phyloP scores from a whole-genome alignment of 2,329 filamentous ascomycete species.

The Orbilia quercus region DNA sequence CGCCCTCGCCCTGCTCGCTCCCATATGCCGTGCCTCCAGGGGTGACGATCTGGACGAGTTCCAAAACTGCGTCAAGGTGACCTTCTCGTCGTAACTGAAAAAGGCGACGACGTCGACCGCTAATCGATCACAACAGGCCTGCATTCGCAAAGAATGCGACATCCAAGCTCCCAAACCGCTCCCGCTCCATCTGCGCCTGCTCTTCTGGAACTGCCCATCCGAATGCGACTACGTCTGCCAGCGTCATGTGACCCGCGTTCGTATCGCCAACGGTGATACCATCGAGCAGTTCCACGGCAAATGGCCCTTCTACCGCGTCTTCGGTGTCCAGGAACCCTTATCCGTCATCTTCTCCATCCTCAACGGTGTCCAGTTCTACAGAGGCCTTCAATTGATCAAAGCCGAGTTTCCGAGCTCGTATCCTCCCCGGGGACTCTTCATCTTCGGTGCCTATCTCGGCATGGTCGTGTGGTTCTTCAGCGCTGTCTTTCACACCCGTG shows the following conservation, averaged over 20 bases:
- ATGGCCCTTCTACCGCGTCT: constrained; percentile 92
- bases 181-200: constrained; percentile 80
- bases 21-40: constrained; percentile 71
- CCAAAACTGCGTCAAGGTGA: constrained; percentile 82
- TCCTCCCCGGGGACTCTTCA: constrained; percentile 79
- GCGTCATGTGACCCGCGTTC: constrained; percentile 82
- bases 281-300: constrained; percentile 97
- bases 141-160: constrained; percentile 51
- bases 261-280: constrained; percentile 73
- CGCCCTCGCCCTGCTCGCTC: constrained; percentile 63
- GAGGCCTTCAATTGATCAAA: constrained; percentile 78
- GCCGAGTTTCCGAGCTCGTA: constrained; percentile 78
- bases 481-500: constrained; percentile 90
- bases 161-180: constrained; percentile 33
- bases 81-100: constrained; percentile 58
- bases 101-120: constrained; percentile 58
- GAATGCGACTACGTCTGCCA: constrained; percentile 99
- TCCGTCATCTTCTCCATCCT: constrained; percentile 91
- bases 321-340: constrained; percentile 95
- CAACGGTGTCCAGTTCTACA: constrained; percentile 86
- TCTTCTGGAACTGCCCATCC: constrained; percentile 89
- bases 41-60: constrained; percentile 92
- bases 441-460: constrained; percentile 79
- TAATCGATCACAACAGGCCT: constrained; percentile 16
- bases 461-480: constrained; percentile 87